Base-by-base conservation (phyloP, 768 basidiomycete genomes). In the Pleurotus giganteus region DNA sequence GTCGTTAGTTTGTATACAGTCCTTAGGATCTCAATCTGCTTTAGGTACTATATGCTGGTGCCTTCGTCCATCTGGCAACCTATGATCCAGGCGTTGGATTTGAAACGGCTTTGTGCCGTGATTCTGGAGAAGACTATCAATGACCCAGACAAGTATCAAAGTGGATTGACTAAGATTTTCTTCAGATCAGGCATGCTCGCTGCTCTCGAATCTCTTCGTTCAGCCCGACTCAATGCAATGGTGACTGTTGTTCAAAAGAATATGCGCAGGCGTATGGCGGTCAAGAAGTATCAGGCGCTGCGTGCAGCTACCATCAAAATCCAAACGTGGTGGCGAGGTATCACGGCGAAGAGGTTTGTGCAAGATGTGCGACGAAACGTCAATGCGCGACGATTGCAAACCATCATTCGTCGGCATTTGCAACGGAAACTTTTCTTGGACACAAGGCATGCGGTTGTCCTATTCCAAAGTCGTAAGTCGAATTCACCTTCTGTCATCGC, bases 111-210 rank as follows among this genome's bases (percentile, higher is more conserved):
- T 13, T 98, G 95, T 69, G 81, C 85, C 4, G 77, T 84, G 31
- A 95, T 99, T 63, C 78, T 98, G 26, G 82, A 88, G 56, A 84
- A 79, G 64, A 94, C 93, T 0, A 91, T 98, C 66, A 87, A 88
- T 32, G 97, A 98, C 60, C 81, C 87, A 5, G 95, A 98, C 78
- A 98, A 96, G 77, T 97, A 94, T 71, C 97, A 99, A 72, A 86
- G 87, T 65, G 97, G 97, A 62, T 80, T 94, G 26, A 98, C 92
- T 24, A 99, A 99, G 74, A 98, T 99, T 61, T 99, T 99, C 76
- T 98, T 99, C 82, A 85, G 97, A 57, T 95, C 97, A 11, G 97
- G 97, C 59, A 98, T 98, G 94, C 87, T 99, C 53, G 96, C 97
- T 24, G 89, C 90, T 4, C 79, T 99, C 42, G 97, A 99, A 72